Base-by-base conservation (phyloP, 345 rosid species). In the Lepidium africanum region DNA sequence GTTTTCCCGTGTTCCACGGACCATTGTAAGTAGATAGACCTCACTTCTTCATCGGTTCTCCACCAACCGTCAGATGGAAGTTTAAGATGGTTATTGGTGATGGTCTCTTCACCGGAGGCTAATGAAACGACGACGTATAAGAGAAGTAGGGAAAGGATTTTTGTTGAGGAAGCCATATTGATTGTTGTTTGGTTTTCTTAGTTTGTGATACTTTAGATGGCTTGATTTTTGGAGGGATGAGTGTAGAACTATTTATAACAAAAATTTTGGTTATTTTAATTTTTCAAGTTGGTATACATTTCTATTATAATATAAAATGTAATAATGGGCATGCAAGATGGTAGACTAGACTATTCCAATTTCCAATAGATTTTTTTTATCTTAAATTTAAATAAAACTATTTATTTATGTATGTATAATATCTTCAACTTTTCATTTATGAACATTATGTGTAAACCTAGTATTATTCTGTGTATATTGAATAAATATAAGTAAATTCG, bases 31-130 rank as follows among this genome's bases (percentile, higher is more conserved):
- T 85, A 90, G 63, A 90, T 74, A 60, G 83, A 77, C 81, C 60
- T 76, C 52, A 90, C 87, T 63, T 90, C 96, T 11, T 82, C 88
- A 19, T 90, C 84, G 64, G 82, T 77, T 65, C 96, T 84, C 83
- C 91, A 81, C 68, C 67, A 53, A 9, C 39, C 8, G 15, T 68
- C 63, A 4, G 80, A 76, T 46, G 75, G 81, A 70, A 70, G 79
- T 2, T 32, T 65, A 41, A 59, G 53, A 17, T 32, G 72, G 54
- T 82, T 77, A 0, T 62, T 36, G 35, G 17, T 56, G 58, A 17
- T 59, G 43, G 74, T 59, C 2, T 64, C 52, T 50, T 61, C 43
- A 74, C 80, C 58, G 39, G 60, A 3, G 67, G 89, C 86, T 9
- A 75, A 69, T 16, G 87, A 72, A n/a, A 82, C 13, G 64, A 71